Base-by-base conservation (phyloP, 306 rosid genomes). In the Lathyrus aphaca region DNA sequence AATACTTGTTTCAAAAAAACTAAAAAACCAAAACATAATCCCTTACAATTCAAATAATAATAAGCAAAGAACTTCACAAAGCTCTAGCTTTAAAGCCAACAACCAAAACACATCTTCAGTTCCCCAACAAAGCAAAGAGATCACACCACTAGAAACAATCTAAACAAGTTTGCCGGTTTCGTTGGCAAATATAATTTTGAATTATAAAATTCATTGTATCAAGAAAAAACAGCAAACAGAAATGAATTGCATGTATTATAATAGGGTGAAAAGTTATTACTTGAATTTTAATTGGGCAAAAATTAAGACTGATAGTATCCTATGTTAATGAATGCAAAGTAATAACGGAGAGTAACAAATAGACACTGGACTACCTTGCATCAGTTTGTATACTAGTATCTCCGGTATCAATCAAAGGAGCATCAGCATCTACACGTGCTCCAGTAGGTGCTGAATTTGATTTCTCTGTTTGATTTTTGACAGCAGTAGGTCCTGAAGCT, bases 321-420 rank as follows among this genome's bases (percentile, higher is more conserved):
- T 48, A 50, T 66, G 57, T 23, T 30, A 79, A 74, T 42, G 67
- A 66, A 82, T 44, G 78, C 65, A 66, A 60, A 56, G 49, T 10
- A 73, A 18, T 55, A 68, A 63, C 17, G 37, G 10, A 54, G 62
- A 48, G 37, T 49, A 45, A 25, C 44, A 58, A 58, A 70, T 21
- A 55, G 29, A 65, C 61, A 67, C 38, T 23, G 32, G 44, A 55
- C 77, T 82, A 95, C 96, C 89, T 84, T 71, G 21, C 79, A 51
- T 78, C 74, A 45, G 81, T 81, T 80, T 81, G 85, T 82, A 82
- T 84, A 77, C 79, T 80, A 80, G 72, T 60, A 75, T 83, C 87
- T 73, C 96, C 96, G 39, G 92, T 81, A 82, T 89, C 97, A 59
- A 95, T 84, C 70, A 91, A 87, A 80, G 95, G 93, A 79, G 66